A percentile compares a stretch with the other conserved stretches of the same genome.
Conservation (phyloP, 345 rosid species). For the Clarkia xantiana region DNA sequence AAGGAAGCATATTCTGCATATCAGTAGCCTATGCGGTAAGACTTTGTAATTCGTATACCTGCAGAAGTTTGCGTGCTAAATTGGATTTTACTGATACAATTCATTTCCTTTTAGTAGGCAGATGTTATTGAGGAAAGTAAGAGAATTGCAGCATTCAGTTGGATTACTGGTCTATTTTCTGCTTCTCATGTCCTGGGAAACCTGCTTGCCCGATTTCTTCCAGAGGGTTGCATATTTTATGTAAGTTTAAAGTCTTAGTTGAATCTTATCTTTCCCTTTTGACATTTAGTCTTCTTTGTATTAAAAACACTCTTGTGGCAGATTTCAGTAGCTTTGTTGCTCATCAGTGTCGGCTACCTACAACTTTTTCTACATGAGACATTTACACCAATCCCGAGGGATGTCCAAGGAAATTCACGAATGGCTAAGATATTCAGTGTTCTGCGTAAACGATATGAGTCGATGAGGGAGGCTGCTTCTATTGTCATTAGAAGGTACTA, state of each 20-base stretch:
- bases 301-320: slow-evolving; percentile 10
- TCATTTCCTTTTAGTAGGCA: slow-evolving; percentile 23
- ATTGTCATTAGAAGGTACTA: slow-evolving; percentile 22
- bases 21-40: slow-evolving; percentile 42
- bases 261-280: background rate
- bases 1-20: slow-evolving; percentile 48
- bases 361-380: slow-evolving; percentile 33
- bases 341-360: slow-evolving; percentile 27
- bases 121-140: slow-evolving; percentile 27
- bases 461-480: slow-evolving; percentile 33
- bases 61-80: background rate
- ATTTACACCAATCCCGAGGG: slow-evolving; percentile 11
- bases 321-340: slow-evolving; percentile 36
- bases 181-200: slow-evolving; percentile 41
- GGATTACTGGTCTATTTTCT: slow-evolving; percentile 44
- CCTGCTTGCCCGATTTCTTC: slow-evolving; percentile 33
- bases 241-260: slow-evolving; percentile 12
- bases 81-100: slow-evolving; percentile 1
- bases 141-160: slow-evolving; percentile 39
- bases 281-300: background rate
- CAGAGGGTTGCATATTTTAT: slow-evolving; percentile 29
- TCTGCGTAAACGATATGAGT: slow-evolving; percentile 16
- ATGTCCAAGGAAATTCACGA: slow-evolving; percentile 19
- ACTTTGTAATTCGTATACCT: background rate
- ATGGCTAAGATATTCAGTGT: slow-evolving; percentile 15